Conservation (phyloP, 345 rosid genomes). For the Erodium maritimum region DNA sequence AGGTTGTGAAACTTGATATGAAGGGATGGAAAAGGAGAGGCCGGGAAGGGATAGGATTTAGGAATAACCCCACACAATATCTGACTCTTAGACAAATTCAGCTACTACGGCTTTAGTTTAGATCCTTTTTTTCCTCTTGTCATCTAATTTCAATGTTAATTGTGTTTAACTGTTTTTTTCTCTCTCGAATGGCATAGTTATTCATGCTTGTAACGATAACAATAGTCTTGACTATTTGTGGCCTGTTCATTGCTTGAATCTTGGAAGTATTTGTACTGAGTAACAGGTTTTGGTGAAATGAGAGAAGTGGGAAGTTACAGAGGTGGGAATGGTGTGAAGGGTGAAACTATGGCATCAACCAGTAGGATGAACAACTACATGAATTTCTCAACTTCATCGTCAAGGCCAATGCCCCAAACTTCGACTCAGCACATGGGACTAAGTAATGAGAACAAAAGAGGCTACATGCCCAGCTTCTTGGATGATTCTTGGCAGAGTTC, state of each 20-base stretch:
- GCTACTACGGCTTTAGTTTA: no score
- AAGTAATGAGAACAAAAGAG: slow-evolving; percentile 10
- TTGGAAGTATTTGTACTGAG: neutral
- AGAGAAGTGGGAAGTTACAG: slow-evolving; percentile 16
- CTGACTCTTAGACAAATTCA: no score
- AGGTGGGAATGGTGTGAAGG: slow-evolving; percentile 16
- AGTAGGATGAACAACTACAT: slow-evolving; percentile 15
- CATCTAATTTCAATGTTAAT: neutral
- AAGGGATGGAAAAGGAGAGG: neutral
- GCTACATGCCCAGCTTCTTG: slow-evolving; percentile 19
- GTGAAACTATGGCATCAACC: slow-evolving; percentile 16
- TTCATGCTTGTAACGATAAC: no score
- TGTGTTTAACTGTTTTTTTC: no score
- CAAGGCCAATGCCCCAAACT: slow-evolving; percentile 23
- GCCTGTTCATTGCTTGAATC: neutral
- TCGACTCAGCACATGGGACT: slow-evolving; percentile 13
- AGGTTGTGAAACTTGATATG: neutral
- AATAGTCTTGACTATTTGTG: no score
- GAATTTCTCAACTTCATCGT: slow-evolving; percentile 19
- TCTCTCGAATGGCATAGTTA: neutral
- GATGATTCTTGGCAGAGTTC: slow-evolving; percentile 19
- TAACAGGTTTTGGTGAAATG: slow-evolving; percentile 19
- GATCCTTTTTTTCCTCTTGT: neutral
- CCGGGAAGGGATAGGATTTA: neutral
- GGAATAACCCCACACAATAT: neutral